A percentile compares a stretch with the other conserved stretches of the same genome.
These are phyloP conservation scores for Zelonia costaricensis DNA, from an alignment of 208 protist species.

Conservation along the genomic window DNA sequence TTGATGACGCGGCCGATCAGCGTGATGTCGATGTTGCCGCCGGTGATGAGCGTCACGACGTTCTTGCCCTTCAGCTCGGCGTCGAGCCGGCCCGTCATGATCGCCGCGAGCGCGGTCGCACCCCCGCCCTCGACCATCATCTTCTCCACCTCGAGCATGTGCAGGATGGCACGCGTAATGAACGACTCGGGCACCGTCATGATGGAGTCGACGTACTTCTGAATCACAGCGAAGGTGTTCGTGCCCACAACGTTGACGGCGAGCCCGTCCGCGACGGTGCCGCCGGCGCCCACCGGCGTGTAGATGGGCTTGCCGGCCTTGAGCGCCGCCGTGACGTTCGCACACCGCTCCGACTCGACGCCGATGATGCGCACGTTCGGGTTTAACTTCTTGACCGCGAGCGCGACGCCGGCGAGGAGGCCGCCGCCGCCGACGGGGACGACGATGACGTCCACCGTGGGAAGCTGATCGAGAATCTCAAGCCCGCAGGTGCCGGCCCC, in stretches of 20 bases:
- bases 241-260: slow-evolving; percentile 81
- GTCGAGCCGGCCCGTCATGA: slow-evolving; percentile 61
- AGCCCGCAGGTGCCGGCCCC: slow-evolving; percentile 88
- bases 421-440: slow-evolving; percentile 91
- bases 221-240: slow-evolving; percentile 69
- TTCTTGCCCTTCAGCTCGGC: slow-evolving; percentile 62
- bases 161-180: slow-evolving; percentile 85
- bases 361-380: slow-evolving; percentile 78
- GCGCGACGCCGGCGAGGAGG: slow-evolving; percentile 81
- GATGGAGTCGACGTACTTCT: slow-evolving; percentile 76
- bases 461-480: slow-evolving; percentile 89
- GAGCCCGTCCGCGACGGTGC: slow-evolving; percentile 92
- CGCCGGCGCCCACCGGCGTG: slow-evolving; percentile 38
- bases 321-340: slow-evolving; percentile 56
- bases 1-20: slow-evolving; percentile 88
- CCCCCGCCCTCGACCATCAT: slow-evolving; percentile 89
- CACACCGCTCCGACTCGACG: slow-evolving; percentile 79
- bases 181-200: slow-evolving; percentile 69
- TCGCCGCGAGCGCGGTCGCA: slow-evolving; percentile 68
- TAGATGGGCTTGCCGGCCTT: slow-evolving; percentile 54
- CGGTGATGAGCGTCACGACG: slow-evolving; percentile 82
- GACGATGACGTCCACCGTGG: slow-evolving; percentile 81
- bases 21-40: slow-evolving; percentile 92
- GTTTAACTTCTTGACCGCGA: slow-evolving; percentile 84
- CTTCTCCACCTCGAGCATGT: slow-evolving; percentile 90